These are phyloP conservation scores for Talaromyces marneffei DNA, from an alignment of 2,329 filamentous ascomycete species.

Conservation along the genomic window DNA sequence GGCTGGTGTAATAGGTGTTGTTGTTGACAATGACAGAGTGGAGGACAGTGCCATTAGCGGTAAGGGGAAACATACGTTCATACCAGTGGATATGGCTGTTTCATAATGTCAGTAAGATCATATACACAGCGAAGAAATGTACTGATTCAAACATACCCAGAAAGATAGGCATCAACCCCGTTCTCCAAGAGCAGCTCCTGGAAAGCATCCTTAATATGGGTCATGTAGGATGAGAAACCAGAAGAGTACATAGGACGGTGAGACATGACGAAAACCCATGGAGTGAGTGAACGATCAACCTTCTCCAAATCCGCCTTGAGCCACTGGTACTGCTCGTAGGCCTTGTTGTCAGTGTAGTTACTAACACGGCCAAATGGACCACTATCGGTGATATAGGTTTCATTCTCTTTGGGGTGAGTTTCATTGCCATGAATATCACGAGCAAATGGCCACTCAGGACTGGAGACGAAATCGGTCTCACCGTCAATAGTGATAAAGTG, in stretches of 20 bases:
- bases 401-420: slow-evolving; percentile 34
- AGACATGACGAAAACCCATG: slow-evolving; percentile 47
- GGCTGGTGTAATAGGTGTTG: slow-evolving; percentile 45
- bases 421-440: slow-evolving; percentile 33
- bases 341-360: slow-evolving; percentile 25
- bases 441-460: slow-evolving; percentile 33
- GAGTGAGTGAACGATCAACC: slow-evolving; percentile 44
- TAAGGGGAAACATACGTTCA: slow-evolving; percentile 39
- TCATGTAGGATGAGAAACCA: slow-evolving; percentile 37
- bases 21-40: slow-evolving; percentile 40
- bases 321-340: slow-evolving; percentile 36
- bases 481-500: slow-evolving; percentile 47
- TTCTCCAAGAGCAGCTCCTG: slow-evolving; percentile 42
- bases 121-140: slow-evolving; percentile 7
- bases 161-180: slow-evolving; percentile 45
- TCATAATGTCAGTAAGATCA: slow-evolving; percentile 12
- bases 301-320: slow-evolving; percentile 41
- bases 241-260: slow-evolving; percentile 40
- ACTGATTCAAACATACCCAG: slow-evolving; percentile 21
- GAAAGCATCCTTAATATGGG: slow-evolving; percentile 42
- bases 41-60: slow-evolving; percentile 39
- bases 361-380: slow-evolving; percentile 40
- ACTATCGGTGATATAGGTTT: slow-evolving; percentile 46
- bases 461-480: slow-evolving; percentile 48
- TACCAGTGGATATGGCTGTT: slow-evolving; percentile 44